These are phyloP conservation scores for Spergularia bocconei DNA, from an alignment of 148 eudicot genomes.

Conservation along the genomic window DNA sequence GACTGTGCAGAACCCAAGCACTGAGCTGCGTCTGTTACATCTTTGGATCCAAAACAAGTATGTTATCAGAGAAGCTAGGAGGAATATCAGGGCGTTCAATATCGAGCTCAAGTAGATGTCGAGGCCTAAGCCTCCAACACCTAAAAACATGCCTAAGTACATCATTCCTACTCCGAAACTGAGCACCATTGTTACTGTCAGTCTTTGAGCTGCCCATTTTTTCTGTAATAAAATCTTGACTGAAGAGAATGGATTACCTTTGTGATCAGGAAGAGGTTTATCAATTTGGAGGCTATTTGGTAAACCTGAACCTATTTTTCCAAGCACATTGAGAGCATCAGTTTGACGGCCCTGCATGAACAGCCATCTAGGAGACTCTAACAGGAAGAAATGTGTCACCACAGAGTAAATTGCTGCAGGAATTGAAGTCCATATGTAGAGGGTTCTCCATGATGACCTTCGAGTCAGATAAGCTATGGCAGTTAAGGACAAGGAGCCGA, in stretches of 20 bases:
- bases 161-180: conserved; percentile 32
- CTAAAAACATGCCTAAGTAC: conserved; percentile 34
- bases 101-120: conserved; percentile 23
- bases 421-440: conserved; percentile 29
- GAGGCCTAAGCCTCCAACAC: conserved; percentile 30
- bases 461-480: conserved; percentile 21
- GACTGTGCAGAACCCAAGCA: conserved; percentile 22
- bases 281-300: conserved; percentile 1
- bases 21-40: conserved; percentile 23
- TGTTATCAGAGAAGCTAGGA: conserved; percentile 18
- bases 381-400: conserved; percentile 13
- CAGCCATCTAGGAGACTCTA: conserved; percentile 35
- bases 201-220: conserved; percentile 29
- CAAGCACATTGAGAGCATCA: conserved; percentile 17
- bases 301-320: conserved; percentile 12
- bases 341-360: conserved; percentile 18
- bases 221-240: conserved; percentile 16
- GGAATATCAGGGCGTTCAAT: conserved; percentile 16
- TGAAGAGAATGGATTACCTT: conserved; percentile 19
- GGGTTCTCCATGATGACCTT: conserved; percentile 24
- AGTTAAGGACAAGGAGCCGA: conserved; percentile 21
- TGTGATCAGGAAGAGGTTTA: background rate
- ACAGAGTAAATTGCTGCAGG: conserved; percentile 21
- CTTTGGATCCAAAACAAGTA: conserved; percentile 22
- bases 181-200: conserved; percentile 19